Conservation (phyloP, 2,329 filamentous ascomycete genomes). For the Xylariaceae sp. region DNA sequence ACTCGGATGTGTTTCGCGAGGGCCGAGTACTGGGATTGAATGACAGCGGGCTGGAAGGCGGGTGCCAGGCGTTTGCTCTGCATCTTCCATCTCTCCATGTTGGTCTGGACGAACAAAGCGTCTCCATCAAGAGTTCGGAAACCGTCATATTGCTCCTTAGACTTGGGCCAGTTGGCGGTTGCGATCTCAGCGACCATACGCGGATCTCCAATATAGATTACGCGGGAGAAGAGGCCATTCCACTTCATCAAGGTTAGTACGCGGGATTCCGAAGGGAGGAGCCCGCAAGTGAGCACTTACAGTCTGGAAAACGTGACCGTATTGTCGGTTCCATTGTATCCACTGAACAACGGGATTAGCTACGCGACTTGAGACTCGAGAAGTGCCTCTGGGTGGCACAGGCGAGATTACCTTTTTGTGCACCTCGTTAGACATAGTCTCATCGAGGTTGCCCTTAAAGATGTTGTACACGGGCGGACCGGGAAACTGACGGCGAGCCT, state of each 20-base stretch:
- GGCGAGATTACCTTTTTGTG: slow-evolving; percentile 6
- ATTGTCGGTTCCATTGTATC: slow-evolving; percentile 17
- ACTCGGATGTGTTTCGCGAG: slow-evolving; percentile 13
- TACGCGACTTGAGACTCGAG: too few relatives aligned
- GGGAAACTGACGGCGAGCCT: slow-evolving; percentile 15
- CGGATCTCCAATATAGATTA: slow-evolving; percentile 16
- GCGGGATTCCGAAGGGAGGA: background rate
- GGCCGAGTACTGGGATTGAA: slow-evolving; percentile 10
- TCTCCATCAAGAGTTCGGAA: slow-evolving; percentile 16
- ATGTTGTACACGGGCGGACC: slow-evolving; percentile 15
- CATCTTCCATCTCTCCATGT: slow-evolving; percentile 15
- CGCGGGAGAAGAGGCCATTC: slow-evolving; percentile 16
- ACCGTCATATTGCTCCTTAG: slow-evolving; percentile 12
- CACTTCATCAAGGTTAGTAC: slow-evolving; percentile 7
- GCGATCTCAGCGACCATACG: slow-evolving; percentile 12
- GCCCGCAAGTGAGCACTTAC: background rate
- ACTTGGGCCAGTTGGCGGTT: slow-evolving; percentile 15
- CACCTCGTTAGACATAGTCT: slow-evolving; percentile 14
- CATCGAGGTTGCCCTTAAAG: slow-evolving; percentile 12
- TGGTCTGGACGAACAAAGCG: slow-evolving; percentile 12
- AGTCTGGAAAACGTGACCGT: slow-evolving; percentile 15
- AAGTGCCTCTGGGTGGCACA: background rate
- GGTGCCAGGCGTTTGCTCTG: slow-evolving; percentile 16
- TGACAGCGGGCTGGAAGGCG: slow-evolving; percentile 15
- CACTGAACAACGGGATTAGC: slow-evolving; percentile 7